Percentiles rank a stretch among this genome's conserved stretches.
These are phyloP conservation scores for Coemansia sp. DNA, from an alignment of 371 early-diverging fungal species.

Conservation along the genomic window DNA sequence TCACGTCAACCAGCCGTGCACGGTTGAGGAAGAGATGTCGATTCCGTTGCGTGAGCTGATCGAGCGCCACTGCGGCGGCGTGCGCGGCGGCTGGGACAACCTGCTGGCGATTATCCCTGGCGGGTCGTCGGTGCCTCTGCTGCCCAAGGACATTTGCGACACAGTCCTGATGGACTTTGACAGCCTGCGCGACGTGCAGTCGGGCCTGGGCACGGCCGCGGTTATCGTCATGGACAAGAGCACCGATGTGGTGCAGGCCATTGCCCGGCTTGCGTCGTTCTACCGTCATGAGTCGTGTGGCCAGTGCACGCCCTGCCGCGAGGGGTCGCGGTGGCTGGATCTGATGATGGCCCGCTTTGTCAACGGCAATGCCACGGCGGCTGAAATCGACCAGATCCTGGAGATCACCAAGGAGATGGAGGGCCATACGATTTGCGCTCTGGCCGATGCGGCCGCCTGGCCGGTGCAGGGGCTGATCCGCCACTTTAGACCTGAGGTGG, in stretches of 20 bases:
- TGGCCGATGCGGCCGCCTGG: conserved; percentile 99
- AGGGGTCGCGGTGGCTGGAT: conserved; percentile 94
- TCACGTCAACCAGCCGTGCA: conserved; percentile 96
- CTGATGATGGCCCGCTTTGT: conserved; percentile 96
- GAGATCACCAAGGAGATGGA: conserved; percentile 96
- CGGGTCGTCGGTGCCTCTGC: conserved; percentile 93
- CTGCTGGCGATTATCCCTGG: conserved; percentile 96
- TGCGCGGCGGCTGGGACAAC: conserved; percentile 99
- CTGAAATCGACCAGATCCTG: conserved; percentile 88
- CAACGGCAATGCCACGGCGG: conserved; percentile 76
- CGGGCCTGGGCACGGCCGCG: conserved; percentile 94
- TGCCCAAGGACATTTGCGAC: conserved; percentile 86
- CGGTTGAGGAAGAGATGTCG: conserved; percentile 98
- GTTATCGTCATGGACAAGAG: conserved; percentile 98
- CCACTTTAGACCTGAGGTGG: conserved; percentile 92
- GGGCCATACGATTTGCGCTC: conserved; percentile 97
- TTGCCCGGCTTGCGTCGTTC: conserved; percentile 88
- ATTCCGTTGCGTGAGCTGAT: conserved; percentile 93
- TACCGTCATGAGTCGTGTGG: conserved; percentile 98
- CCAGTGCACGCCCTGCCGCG: conserved; percentile 98
- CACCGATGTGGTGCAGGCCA: conserved; percentile 89
- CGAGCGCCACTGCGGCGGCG: conserved; percentile 96
- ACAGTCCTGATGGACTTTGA: conserved; percentile 98
- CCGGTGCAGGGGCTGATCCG: conserved; percentile 96
- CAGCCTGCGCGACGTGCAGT: conserved; percentile 89